Base-by-base conservation (phyloP, 2,329 filamentous ascomycete species). In the Nemania sp. region DNA sequence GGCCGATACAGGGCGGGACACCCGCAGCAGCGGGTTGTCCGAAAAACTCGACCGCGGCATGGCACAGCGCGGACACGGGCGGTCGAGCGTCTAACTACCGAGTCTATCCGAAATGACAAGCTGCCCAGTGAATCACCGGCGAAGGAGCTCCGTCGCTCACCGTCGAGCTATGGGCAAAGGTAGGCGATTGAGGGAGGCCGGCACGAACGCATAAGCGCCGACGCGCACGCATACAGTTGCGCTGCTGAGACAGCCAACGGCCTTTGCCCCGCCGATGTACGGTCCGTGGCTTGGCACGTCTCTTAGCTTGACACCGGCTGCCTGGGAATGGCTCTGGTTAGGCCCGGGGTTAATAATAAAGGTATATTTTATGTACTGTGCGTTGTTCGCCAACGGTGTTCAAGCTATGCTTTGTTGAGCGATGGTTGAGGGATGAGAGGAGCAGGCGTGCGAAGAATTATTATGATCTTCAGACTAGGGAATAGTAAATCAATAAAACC, bases 1-100 rank as follows among this genome's bases (percentile, higher is more conserved):
- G 20, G 89, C 89, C 49, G 88, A 88, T 44, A 91, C 88, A 5
- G 89, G 89, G 59, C 89, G 81, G 67, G 88, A 91, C 59, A 93
- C 89, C 64, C 86, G 82, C 64, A 90, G 74, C 48, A 86, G 72
- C 17, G 86, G 86, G 28, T 83, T 74, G 26, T 75, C 72, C 7
- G 73, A 74, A 59, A 75, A 71, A 60, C 72, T 73, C 45, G 72
- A 72, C 47, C 73, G 70, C 52, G 72, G 68, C 73, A 75, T 75
- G 24, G 61, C 37, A 34, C 28, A 42, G 23, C 15, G 23, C 22
- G 11, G 39, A n/a, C 7, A n/a, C 37, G 37, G 11, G 5, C 37
- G 14, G 19, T 6, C 17, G 36, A 11, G 44, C 40, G 28, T 39
- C 11, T 33, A 42, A 31, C 15, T 15, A 44, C 47, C 43, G 28